Percentiles rank a stretch among this genome's conserved stretches.
phyloP scores from a whole-genome alignment of 768 basidiomycete species.

The Coprinopsis marcescibilis region DNA sequence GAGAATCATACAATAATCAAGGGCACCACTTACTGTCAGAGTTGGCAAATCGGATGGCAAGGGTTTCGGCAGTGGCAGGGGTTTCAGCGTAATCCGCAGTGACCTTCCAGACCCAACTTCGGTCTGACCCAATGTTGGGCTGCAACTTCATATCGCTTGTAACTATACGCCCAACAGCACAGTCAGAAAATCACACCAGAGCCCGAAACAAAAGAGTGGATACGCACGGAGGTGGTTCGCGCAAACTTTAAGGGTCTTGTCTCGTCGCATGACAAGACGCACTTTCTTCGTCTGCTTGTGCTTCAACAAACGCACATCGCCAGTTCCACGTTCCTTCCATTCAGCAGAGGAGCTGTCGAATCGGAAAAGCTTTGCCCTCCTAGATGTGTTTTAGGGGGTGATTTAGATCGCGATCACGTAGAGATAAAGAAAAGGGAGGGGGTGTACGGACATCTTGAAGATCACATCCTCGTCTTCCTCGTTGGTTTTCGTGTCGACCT shows the following conservation, averaged over 20 bases:
- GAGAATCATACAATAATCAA: neutral
- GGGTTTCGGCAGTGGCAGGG: conserved; percentile 87
- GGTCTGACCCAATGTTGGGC: conserved; percentile 96
- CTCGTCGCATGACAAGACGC: conserved; percentile 97
- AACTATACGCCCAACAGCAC: conserved; percentile 41
- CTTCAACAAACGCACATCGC: conserved; percentile 86
- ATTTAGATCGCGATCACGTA: conserved; percentile 29
- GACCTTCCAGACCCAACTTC: conserved; percentile 99
- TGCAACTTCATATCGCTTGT: conserved; percentile 87
- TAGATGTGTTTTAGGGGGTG: conserved; percentile 26
- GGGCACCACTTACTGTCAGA: conserved; percentile 68
- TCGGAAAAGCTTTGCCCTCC: conserved; percentile 98
- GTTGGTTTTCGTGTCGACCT: conserved; percentile 89
- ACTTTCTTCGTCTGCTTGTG: conserved; percentile 90
- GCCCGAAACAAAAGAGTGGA: conserved; percentile 21
- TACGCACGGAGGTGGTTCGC: conserved; percentile 89
- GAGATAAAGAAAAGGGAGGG: conserved; percentile 17
- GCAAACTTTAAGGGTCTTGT: conserved; percentile 99
- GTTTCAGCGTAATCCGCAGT: conserved; percentile 91
- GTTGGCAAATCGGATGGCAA: conserved; percentile 98
- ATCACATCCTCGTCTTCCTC: conserved; percentile 91
- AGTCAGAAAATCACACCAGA: neutral
- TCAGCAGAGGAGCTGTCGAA: conserved; percentile 74
- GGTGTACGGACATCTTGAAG: conserved; percentile 93
- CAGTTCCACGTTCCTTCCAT: conserved; percentile 99